Percentiles rank a stretch among this genome's conserved stretches.
These are phyloP conservation scores for Camellia granthamiana DNA, from an alignment of 148 eudicot genomes.

Conservation along the genomic window DNA sequence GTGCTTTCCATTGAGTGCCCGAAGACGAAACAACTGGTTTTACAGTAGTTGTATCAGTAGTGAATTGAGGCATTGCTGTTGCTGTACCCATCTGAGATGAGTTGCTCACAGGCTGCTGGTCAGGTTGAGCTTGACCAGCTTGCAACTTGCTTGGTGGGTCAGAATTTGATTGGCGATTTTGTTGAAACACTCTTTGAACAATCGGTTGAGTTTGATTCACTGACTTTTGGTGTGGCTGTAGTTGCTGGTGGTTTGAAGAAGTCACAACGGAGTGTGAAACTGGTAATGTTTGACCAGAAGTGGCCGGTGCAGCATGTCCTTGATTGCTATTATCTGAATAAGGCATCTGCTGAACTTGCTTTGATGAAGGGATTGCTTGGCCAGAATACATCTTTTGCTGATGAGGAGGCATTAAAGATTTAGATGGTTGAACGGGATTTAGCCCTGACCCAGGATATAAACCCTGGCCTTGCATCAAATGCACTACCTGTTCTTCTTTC, in stretches of 20 bases:
- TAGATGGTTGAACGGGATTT: constrained; percentile 40
- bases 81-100: constrained; percentile 24
- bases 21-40: constrained; percentile 33
- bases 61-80: constrained; percentile 25
- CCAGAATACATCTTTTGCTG: constrained; percentile 48
- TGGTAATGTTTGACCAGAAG: constrained; percentile 30
- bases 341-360: constrained; percentile 47
- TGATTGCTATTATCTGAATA: constrained; percentile 46
- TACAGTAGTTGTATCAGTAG: constrained; percentile 26
- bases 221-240: constrained; percentile 35
- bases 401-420: constrained; percentile 34
- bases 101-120: constrained; percentile 31
- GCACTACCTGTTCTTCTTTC: constrained; percentile 50
- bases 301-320: constrained; percentile 35
- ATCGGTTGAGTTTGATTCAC: constrained; percentile 40
- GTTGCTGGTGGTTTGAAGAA: constrained; percentile 50
- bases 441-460: constrained; percentile 35
- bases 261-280: constrained; percentile 30
- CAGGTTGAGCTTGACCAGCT: constrained; percentile 39
- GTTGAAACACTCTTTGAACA: constrained; percentile 45
- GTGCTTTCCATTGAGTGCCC: constrained; percentile 35
- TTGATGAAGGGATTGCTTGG: constrained; percentile 39
- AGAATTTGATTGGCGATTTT: constrained; percentile 41
- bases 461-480: constrained; percentile 45
- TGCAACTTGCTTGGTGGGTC: constrained; percentile 39